phyloP scores from a whole-genome alignment of 1,139 yeast genomes.

The Kluyveromyces sp. region DNA sequence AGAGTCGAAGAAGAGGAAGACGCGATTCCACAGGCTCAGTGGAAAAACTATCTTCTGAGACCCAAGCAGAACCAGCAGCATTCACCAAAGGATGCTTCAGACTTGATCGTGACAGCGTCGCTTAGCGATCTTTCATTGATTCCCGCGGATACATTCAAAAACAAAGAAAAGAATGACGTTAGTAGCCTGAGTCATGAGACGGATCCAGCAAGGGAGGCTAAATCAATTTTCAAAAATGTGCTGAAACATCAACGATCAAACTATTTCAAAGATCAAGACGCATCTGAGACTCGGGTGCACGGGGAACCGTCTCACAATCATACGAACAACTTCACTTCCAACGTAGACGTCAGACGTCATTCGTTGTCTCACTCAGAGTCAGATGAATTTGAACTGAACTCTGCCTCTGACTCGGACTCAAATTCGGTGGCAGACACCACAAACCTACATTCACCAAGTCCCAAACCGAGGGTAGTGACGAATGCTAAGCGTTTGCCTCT shows the following conservation, averaged over 20 bases:
- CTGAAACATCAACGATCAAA: conserved; percentile 22
- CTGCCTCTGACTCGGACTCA: conserved; percentile 2
- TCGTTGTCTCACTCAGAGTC: neutral
- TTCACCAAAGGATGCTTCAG: conserved; percentile 13
- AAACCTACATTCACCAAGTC: conserved; percentile 7
- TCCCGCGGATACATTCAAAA: conserved; percentile 25
- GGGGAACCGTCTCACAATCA: too few relatives aligned
- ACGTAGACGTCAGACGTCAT: too few relatives aligned
- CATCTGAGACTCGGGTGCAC: neutral
- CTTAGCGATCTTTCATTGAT: conserved; percentile 25
- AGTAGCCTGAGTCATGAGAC: conserved; percentile 12
- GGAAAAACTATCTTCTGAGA: conserved; percentile 19
- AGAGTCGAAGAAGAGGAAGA: conserved; percentile 10
- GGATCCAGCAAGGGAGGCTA: conserved; percentile 25
- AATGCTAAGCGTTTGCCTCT: conserved; percentile 13
- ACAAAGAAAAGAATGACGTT: conserved; percentile 8
- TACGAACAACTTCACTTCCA: neutral
- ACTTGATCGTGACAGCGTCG: conserved; percentile 23
- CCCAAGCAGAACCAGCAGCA: conserved; percentile 5
- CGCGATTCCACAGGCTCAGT: conserved; percentile 18
- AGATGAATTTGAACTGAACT: neutral
- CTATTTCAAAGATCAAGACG: conserved; percentile 9
- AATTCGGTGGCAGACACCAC: neutral
- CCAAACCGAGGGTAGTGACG: conserved; percentile 5
- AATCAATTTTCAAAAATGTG: conserved; percentile 23